Percentiles rank a stretch among this genome's conserved stretches.
phyloP scores from a whole-genome alignment of 805 yeast species.

The Wickerhamomyces sydowiorum region DNA sequence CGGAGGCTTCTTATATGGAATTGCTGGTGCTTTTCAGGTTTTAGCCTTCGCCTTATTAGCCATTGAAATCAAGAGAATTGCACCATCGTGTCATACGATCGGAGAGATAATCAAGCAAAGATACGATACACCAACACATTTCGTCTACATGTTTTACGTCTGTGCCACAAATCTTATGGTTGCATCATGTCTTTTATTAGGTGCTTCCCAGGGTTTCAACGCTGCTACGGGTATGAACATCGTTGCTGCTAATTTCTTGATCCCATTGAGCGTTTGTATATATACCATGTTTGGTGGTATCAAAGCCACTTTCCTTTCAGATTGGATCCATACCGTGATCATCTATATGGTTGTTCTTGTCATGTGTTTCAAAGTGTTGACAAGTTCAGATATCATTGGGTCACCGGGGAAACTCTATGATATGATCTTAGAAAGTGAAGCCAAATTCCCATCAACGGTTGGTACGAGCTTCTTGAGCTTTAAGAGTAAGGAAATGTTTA shows the following conservation, averaged over 20 bases:
- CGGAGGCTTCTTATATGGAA: conserved; percentile 31
- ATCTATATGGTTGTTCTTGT: conserved; percentile 33
- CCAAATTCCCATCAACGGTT: conserved; percentile 23
- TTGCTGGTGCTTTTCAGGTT: conserved; percentile 29
- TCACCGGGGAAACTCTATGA: conserved; percentile 40
- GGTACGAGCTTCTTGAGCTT: conserved; percentile 29
- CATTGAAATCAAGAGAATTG: conserved; percentile 32
- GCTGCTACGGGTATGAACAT: conserved; percentile 38
- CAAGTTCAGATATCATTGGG: conserved; percentile 34
- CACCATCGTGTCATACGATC: conserved; percentile 37
- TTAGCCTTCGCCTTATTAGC: conserved; percentile 32
- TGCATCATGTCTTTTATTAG: conserved; percentile 33
- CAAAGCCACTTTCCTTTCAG: conserved; percentile 46
- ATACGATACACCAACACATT: conserved; percentile 31
- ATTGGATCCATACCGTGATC: conserved; percentile 44
- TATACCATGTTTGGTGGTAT: conserved; percentile 48
- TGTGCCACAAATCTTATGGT: conserved; percentile 32
- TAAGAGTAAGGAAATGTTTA: conserved; percentile 24
- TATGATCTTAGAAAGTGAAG: conserved; percentile 29
- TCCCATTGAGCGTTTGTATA: conserved; percentile 41
- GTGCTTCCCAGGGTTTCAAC: conserved; percentile 38
- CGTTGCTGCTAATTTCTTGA: conserved; percentile 38
- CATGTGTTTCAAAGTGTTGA: conserved; percentile 28
- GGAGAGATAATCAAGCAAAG: conserved; percentile 32
- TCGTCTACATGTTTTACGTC: conserved; percentile 30